Conservation (phyloP, 2,329 filamentous ascomycete genomes). For the Beauveria sp. region DNA sequence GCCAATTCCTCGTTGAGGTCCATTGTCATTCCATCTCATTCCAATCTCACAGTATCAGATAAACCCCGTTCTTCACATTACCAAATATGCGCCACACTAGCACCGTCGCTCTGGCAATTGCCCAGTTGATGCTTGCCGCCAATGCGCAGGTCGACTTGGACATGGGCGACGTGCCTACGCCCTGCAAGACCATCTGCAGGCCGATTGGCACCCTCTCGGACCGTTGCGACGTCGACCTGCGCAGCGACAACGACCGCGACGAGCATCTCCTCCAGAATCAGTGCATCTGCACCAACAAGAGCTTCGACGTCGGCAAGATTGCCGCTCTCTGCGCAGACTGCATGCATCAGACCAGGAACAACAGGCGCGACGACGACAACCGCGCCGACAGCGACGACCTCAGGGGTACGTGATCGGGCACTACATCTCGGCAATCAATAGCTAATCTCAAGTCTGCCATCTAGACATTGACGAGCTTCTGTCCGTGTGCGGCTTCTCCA, state of each 20-base stretch:
- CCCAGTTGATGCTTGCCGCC: not conserved
- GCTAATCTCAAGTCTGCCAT: not conserved
- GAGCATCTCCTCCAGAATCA: constrained; percentile 30
- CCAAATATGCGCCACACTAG: not conserved
- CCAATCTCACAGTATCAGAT: not conserved
- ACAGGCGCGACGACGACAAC: not conserved
- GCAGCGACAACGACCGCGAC: constrained; percentile 22
- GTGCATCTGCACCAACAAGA: constrained; percentile 34
- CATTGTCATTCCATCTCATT: not conserved
- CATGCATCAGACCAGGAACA: constrained; percentile 1
- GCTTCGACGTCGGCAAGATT: constrained; percentile 30
- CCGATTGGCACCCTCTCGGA: constrained; percentile 29
- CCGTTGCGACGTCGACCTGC: constrained; percentile 27
- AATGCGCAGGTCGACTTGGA: constrained; percentile 27
- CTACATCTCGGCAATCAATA: not conserved
- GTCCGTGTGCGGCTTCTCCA: constrained; percentile 5
- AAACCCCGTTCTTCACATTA: not conserved
- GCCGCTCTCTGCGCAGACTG: constrained; percentile 17
- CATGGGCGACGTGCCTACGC: constrained; percentile 25
- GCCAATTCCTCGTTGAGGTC: not conserved
- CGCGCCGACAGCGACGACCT: constrained; percentile 1
- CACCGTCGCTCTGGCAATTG: not conserved
- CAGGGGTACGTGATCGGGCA: not conserved
- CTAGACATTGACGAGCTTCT: constrained; percentile 7
- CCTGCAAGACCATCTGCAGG: constrained; percentile 28